Percentiles rank a stretch among this genome's conserved stretches.
These are phyloP conservation scores for Apodospora peruviana DNA, from an alignment of 495 filamentous ascomycete species.

Conservation along the genomic window DNA sequence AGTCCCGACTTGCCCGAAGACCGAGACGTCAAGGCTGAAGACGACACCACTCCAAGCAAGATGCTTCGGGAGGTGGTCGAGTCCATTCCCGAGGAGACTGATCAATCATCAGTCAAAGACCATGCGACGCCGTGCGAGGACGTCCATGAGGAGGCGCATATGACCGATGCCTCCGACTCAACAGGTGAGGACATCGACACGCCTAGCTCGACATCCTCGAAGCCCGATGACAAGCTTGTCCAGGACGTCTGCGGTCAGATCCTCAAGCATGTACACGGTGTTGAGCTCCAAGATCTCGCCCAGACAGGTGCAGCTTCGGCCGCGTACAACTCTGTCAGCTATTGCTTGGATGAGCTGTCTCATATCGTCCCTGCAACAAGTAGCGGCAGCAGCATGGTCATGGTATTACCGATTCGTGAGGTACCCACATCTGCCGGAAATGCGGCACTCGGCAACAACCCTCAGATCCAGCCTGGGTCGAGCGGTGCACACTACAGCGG, in stretches of 20 bases:
- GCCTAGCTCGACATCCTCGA: not conserved
- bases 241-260: conserved; percentile 18
- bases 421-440: not conserved
- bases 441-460: not conserved
- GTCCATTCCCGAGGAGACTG: not conserved
- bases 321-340: conserved; percentile 15
- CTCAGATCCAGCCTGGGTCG: not conserved
- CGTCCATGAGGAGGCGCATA: not conserved
- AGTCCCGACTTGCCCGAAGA: not conserved
- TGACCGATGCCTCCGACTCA: conserved; percentile 3
- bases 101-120: not conserved
- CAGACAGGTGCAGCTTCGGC: conserved; percentile 5
- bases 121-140: not conserved
- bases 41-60: not conserved
- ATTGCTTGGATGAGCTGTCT: conserved; percentile 22
- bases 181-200: not conserved
- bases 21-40: not conserved
- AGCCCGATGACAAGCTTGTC: conserved; percentile 9
- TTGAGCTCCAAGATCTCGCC: conserved; percentile 21
- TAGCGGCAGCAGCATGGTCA: not conserved
- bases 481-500: not conserved
- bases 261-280: conserved; percentile 17
- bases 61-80: not conserved
- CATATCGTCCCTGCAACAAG: conserved; percentile 11
- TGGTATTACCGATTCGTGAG: conserved; percentile 8